Conservation (phyloP, 192 early-diverging fungal genomes). For the Coemansia sp. region DNA sequence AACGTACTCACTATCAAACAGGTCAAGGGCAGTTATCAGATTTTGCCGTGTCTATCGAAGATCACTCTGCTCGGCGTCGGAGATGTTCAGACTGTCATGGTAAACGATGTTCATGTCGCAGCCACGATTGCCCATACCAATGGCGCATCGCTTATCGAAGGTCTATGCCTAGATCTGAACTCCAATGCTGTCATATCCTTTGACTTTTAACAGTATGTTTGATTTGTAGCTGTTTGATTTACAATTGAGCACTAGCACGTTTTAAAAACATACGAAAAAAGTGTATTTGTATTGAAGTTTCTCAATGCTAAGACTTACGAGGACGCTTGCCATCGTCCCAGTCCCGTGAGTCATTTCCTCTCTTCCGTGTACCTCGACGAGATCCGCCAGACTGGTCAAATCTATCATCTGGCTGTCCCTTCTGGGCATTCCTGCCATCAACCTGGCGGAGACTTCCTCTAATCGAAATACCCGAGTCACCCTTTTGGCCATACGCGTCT, state of each 20-base stretch:
- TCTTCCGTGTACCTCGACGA: slow-evolving; percentile 15
- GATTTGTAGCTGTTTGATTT: not conserved
- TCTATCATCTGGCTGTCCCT: too few species aligned
- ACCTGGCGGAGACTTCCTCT: too few species aligned
- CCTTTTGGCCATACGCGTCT: slow-evolving; percentile 5
- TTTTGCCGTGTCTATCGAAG: not conserved
- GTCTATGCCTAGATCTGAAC: slow-evolving; percentile 1
- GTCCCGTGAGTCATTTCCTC: slow-evolving; percentile 13
- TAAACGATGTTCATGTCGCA: not conserved
- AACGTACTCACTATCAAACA: slow-evolving; percentile 9
- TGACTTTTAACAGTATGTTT: not conserved
- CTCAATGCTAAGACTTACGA: slow-evolving; percentile 7
- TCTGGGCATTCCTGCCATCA: too few species aligned
- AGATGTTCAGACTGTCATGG: slow-evolving; percentile 1
- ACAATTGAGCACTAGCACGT: not conserved
- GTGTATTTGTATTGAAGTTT: not conserved
- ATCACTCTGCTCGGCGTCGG: not conserved
- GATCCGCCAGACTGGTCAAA: not conserved
- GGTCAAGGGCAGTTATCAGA: not conserved
- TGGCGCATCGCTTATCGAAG: not conserved
- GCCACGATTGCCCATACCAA: not conserved
- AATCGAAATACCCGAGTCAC: too few species aligned
- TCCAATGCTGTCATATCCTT: not conserved
- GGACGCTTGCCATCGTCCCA: slow-evolving; percentile 30
- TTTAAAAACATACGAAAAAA: slow-evolving; percentile 4